Base-by-base conservation (phyloP, 108 stramenopile genomes). In the Cylindrotheca closterium region DNA sequence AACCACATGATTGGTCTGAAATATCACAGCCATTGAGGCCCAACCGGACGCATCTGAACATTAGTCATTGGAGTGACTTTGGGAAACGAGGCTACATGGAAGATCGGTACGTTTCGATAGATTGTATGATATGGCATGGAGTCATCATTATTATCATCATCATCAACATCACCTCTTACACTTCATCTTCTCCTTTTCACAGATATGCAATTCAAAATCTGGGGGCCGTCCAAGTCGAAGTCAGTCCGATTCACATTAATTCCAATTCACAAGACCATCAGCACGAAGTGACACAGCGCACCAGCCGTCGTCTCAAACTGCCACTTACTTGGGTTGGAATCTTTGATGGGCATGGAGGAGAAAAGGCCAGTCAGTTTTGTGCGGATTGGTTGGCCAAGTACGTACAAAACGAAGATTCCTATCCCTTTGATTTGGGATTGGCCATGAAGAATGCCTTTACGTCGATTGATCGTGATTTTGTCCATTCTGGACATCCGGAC, bases 311-410 rank as follows among this genome's bases (percentile, higher is more conserved):
- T 30, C 58, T 80, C 45, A 85, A 78, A 30, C 80, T 83, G 79
- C 85, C 81, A 7, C 51, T 87, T 3, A 82, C 80, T 18, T 75
- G 68, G 48, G 42, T 78, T 25, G 97, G 93, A 18, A 86, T 98
- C 1, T 99, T 94, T 70, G 98, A 99, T 69, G 98, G 98, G 0
- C 98, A 99, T 60, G 97, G 97, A 21, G 95, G 96, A 37, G 86
- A 86, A 34, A 85, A 94, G 51, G 94, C 93, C 10, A 82, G 86
- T 26, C 91, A 92, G 49, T 98, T 85, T 63, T 95, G 94, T 34
- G 85, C 88, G 3, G 91, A 92, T 58, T 92, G 90, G 91, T 37
- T 89, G 42, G 81, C 89, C 26, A 60, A 71, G 10, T 95, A 95
- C 57, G 68, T 89, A 52, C 79, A 82, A 1, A 79, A 81, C 55